Evolutionary conservation across 305 asterid species (phyloP), one percentile per base, ranked within the genome.

Genomic region (Fraxinus floribunda): DNA sequence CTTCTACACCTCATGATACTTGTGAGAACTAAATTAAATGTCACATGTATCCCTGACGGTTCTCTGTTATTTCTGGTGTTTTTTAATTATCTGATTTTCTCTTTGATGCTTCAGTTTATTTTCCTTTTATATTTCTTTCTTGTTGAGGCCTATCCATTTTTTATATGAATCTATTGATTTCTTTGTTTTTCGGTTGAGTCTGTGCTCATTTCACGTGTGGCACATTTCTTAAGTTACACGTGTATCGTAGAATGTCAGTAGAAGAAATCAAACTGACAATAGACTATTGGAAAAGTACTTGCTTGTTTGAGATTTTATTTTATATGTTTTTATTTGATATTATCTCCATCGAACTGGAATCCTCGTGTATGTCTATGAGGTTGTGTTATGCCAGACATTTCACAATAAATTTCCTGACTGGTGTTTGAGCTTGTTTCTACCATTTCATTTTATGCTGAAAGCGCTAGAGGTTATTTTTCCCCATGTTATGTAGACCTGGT

Each of bases 1-100:
- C 75, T 81, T 75, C 39, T 84, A 55, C 66, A 75, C 64, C 84
- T 78, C 22, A 79, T 78, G 75, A 75, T 81, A 77, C 22, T 85
- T 79, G 76, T 85, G 85, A 71, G 85, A 78, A 78, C 60, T 83
- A 18, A 49, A 52, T 52, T 68, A 78, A 36, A 35, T 24, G 73
- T 79, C 46, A 62, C 66, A 41, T 77, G 85, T 76, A 75, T 83
- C 80, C 83, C 78, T 49, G 66, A 76, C 11, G 66, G 64, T 64
- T 74, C 79, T 35, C 41, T 2, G 77, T 64, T 79, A 73, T 41
- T 75, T 85, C 41, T 41, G 83, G 62, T 81, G 77, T 64, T 60
- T 36, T 49, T 80, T 32, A 2, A 4, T 39, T 7, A 64, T 68
- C 78, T 81, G 62, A 68, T 46, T n/a, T 46, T 82, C 22, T 38